Evolutionary conservation across 108 stramenopile genomes (phyloP), one percentile per base, ranked within the genome.

Genomic region (Poteriospumella lacustris): DNA sequence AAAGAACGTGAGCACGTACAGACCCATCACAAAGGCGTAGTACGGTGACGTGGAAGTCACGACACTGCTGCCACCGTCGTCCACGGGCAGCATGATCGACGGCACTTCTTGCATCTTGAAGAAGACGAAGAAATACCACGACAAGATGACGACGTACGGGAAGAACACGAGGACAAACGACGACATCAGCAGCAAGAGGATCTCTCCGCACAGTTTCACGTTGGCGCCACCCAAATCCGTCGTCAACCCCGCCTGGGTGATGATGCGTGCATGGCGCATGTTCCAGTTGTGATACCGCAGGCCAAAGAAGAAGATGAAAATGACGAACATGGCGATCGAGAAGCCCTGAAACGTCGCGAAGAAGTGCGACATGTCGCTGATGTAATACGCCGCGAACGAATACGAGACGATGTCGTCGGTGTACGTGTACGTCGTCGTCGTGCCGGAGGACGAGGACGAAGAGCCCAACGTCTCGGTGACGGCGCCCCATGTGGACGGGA

Each of bases 91-190:
- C 76, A 92, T 43, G 36, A 89, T 42, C 69, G 85, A 89, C n/a
- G 90, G 88, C 36, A 68, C 59, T 15, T 80, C 84, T 76, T 92
- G 91, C 36, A 90, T 75, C 83, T 91, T 91, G 85, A 91, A 91
- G 79, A 92, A 91, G 68, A 89, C 59, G 68, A 91, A 90, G 78
- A 76, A 64, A 59, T 85, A 62, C 29, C 44, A 52, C 36, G 5
- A 39, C 9, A 42, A 15, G 41, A 39, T 0, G 39, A 78, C 0
- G 70, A 44, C 42, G 44, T 80, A 56, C 42, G 75, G 59, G 59
- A 78, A 78, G 77, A 78, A 34, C 0, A 70, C 78, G 2, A 26
- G 38, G 31, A 58, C 28, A 67, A 58, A 80, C 58, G 70, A 15
- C 24, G 42, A 85, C 15, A 84, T 43, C 73, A 85, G 80, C 2